Base-by-base conservation (phyloP, 768 basidiomycete species). In the Amanita phalloides region DNA sequence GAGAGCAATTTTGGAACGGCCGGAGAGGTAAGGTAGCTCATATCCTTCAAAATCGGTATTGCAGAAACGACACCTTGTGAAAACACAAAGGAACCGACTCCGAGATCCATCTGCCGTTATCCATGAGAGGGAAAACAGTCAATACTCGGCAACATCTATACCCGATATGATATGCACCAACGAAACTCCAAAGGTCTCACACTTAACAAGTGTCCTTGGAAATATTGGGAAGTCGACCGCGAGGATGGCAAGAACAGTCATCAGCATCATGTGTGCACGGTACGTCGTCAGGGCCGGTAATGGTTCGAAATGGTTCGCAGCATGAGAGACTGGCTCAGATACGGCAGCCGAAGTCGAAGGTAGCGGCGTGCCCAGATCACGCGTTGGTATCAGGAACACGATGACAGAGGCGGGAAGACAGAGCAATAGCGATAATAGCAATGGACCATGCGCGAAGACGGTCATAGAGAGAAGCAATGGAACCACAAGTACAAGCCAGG, bases 1-100 rank as follows among this genome's bases (percentile, higher is more conserved):
- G 57, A 59, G 8, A 70, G 37, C 32, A 90, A 44, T 57, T 88
- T 89, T 4, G 71, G 69, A 10, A 67, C 49, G 11, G 79, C 52
- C 0, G 82, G 73, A 0, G 70, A 63, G 14, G 65, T 71, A 41
- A 88, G 65, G 58, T 82, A 70, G 1, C 61, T 56, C 1, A 81
- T 78, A 48, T 84, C 71, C 58, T 80, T 86, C 28, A 94, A 68
- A 25, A 92, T 64, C 1, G 90, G 85, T 41, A 86, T 81, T 0
- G 90, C 85, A n/a, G 92, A 92, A 4, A 93, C 82, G 39, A 99
- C 65, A 20, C 96, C 96, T 62, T 94, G 88, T 0, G 95, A 93
- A 64, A 96, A 98, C 10, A 98, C 90, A 57, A 99, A 98, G 1
- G 94, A 92, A 10, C 96, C 96, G 1, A 97, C 95, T 9, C 96